Evolutionary conservation across 805 yeast species (phyloP), one percentile per base, ranked within the genome.

Genomic region (Saccharomycopsis schoenii): DNA sequence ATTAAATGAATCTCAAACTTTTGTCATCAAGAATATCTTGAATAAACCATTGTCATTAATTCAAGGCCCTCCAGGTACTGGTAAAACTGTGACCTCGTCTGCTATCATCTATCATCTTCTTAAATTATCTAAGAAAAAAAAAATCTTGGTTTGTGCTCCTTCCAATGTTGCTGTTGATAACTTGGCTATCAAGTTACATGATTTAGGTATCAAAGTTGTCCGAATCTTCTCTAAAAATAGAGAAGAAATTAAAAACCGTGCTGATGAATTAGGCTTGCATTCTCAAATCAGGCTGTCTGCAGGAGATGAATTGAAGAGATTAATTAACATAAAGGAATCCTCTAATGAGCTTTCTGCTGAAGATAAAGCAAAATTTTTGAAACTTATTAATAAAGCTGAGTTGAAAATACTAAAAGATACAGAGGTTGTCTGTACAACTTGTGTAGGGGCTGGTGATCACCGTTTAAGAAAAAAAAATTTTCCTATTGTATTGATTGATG

Each of bases 11-110:
- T 89, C 97, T 1, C 97, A 92, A 71, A 80, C 80, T 1, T 82
- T 80, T 67, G 97, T 97, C 0, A 90, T 92, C 29, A 76, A 79
- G 58, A 72, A 79, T 11, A 96, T 86, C 0, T 71, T 90, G 61
- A 80, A 80, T 67, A 77, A 83, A 65, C 96, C 96, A 1, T 75
- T 91, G 54, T 82, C 94, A 5, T 77, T 90, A 66, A 89, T 90
- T 64, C 97, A 92, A 55, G 97, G 97, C 17, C 97, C 97, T 10
- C 97, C 97, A 2, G 96, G 96, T 65, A 92, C 97, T 0, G 97
- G 97, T 70, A 92, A 92, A 70, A 92, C 97, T 0, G 96, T 89
- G 15, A 91, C 97, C 0, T 89, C 97, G 0, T 93, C 97, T 1
- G 85, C 96, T 0, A 88, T 92, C 61, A 82, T 91, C 37, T 86